Evolutionary conservation across 2,329 filamentous ascomycete species (phyloP).

Genomic region (Xylaria sp.): DNA sequence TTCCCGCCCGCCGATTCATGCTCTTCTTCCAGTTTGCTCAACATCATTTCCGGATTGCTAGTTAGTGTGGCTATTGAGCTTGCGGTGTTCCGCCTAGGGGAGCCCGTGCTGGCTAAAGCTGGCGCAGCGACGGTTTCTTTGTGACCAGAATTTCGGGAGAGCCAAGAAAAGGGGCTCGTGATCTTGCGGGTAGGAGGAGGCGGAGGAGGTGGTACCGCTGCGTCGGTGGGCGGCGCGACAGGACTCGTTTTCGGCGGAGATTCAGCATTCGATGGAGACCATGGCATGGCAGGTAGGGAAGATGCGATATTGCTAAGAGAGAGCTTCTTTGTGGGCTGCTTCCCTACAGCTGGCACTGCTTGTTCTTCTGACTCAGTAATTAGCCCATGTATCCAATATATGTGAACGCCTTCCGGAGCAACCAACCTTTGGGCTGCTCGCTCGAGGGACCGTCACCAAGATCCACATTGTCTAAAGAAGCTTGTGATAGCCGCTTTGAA

Average conservation of each 20-base stretch:
- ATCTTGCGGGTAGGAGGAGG: conserved; percentile 72
- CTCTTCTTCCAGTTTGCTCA: conserved; percentile 81
- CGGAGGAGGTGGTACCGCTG: conserved; percentile 52
- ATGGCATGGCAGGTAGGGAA: conserved; percentile 77
- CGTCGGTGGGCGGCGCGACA: conserved; percentile 50
- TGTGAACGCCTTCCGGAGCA: not conserved
- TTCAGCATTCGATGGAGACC: conserved; percentile 69
- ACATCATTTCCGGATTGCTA: conserved; percentile 84
- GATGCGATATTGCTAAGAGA: conserved; percentile 78
- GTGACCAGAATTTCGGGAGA: conserved; percentile 74
- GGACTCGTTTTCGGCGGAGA: conserved; percentile 60
- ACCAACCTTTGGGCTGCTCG: conserved; percentile 46
- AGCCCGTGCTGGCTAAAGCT: conserved; percentile 55
- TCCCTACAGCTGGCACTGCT: conserved; percentile 39
- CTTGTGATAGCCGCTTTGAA: conserved; percentile 60
- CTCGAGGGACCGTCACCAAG: conserved; percentile 67
- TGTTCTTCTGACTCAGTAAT: conserved; percentile 46
- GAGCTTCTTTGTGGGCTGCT: conserved; percentile 61
- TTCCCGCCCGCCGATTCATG: conserved; percentile 60
- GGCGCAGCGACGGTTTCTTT: conserved; percentile 66
- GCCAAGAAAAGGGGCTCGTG: conserved; percentile 88
- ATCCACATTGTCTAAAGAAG: conserved; percentile 70
- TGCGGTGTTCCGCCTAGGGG: conserved; percentile 76
- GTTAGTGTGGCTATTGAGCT: conserved; percentile 82
- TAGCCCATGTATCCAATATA: conserved; percentile 20